Conservation (phyloP, 2,329 filamentous ascomycete species). For the Sporothrix brasiliensis region DNA sequence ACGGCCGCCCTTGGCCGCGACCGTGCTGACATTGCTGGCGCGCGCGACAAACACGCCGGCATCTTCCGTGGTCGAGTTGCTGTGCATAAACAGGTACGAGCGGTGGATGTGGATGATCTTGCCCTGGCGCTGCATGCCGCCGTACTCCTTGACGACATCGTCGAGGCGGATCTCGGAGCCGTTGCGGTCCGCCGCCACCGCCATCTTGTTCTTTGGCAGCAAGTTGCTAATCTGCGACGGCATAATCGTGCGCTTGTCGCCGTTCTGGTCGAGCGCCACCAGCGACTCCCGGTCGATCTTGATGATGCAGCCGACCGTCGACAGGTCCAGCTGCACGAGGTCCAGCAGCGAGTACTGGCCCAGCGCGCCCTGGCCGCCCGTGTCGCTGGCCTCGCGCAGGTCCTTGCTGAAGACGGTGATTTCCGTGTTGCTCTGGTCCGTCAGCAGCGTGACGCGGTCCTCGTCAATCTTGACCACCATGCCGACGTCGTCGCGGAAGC, state of each 20-base stretch:
- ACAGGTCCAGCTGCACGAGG: constrained; percentile 87
- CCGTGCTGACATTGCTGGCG: constrained; percentile 80
- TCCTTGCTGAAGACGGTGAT: constrained; percentile 99
- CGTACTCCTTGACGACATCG: constrained; percentile 88
- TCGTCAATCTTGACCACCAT: constrained; percentile 94
- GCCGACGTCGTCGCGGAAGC: constrained; percentile 91
- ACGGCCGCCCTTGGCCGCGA: constrained; percentile 91
- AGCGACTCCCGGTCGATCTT: constrained; percentile 94
- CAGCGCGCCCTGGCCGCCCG: constrained; percentile 80
- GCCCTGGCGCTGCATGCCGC: constrained; percentile 81
- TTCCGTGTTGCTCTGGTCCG: constrained; percentile 88
- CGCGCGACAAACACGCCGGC: constrained; percentile 87
- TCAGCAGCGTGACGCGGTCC: constrained; percentile 89
- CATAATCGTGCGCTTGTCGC: constrained; percentile 77
- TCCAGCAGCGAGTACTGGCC: constrained; percentile 92
- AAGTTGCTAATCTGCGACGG: constrained; percentile 92
- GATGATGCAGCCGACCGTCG: constrained; percentile 89
- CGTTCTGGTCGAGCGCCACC: constrained; percentile 87
- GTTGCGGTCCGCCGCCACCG: constrained; percentile 88
- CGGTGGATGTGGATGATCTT: constrained; percentile 93
- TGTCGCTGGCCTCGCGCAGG: constrained; percentile 87
- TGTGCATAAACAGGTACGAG: constrained; percentile 88
- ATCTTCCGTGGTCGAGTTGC: constrained; percentile 80
- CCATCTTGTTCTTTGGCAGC: constrained; percentile 76
- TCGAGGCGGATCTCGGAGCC: constrained; percentile 90